A percentile compares a stretch with the other conserved stretches of the same genome.
Conservation (phyloP, 176 grass and related monocot genomes). For the Zea mays region DNA sequence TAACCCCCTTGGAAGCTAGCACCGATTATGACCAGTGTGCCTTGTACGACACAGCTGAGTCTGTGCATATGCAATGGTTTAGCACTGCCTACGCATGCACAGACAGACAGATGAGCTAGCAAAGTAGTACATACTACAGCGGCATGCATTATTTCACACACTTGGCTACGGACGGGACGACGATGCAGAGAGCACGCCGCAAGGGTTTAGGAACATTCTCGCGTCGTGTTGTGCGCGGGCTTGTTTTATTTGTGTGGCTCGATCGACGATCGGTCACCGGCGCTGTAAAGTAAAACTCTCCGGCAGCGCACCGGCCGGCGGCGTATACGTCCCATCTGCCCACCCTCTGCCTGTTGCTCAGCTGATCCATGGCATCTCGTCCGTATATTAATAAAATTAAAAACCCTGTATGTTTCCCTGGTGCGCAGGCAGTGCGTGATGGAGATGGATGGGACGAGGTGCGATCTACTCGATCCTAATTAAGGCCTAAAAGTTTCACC, state of each 20-base stretch:
- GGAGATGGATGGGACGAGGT: slow-evolving; percentile 11
- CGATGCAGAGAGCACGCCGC: too few species aligned
- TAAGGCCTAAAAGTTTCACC: slow-evolving; percentile 41
- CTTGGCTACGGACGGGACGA: too few species aligned
- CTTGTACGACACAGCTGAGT: too few species aligned
- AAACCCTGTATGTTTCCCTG: background rate
- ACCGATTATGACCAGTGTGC: background rate
- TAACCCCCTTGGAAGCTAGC: slow-evolving; percentile 14
- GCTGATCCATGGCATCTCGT: slow-evolving; percentile 36
- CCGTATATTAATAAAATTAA: background rate
- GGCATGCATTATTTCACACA: too few species aligned
- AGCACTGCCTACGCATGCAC: too few species aligned
- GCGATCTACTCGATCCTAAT: slow-evolving; percentile 49
- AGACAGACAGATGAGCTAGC: too few species aligned
- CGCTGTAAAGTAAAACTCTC: slow-evolving; percentile 9
- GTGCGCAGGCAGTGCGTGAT: background rate
- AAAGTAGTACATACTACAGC: too few species aligned
- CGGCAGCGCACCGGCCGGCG: background rate
- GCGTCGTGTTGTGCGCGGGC: too few species aligned
- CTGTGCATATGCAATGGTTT: too few species aligned
- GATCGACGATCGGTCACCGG: too few species aligned
- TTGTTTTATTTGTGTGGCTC: too few species aligned
- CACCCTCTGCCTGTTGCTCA: background rate
- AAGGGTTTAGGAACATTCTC: too few species aligned
- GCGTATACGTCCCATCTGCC: background rate